These are phyloP conservation scores for Dipodascopsis tothii DNA, from an alignment of 805 yeast species.

Conservation along the genomic window DNA sequence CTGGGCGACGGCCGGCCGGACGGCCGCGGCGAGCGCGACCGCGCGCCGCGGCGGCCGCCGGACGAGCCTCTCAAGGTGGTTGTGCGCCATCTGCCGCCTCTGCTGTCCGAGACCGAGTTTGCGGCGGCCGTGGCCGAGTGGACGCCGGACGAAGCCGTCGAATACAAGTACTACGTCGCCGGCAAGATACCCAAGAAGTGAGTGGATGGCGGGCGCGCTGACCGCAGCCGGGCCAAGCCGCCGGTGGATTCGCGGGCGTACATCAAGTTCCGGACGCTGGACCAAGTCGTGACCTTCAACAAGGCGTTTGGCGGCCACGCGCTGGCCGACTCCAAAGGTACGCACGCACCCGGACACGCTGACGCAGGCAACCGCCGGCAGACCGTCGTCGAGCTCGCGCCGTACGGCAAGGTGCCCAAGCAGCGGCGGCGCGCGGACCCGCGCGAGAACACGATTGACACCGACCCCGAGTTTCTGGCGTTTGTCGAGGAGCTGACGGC, in stretches of 20 bases:
- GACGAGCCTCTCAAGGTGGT: constrained; percentile 27
- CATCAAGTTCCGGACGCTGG: constrained; percentile 33
- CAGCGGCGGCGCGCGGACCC: constrained; percentile 13
- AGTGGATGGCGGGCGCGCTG: constrained; percentile 24
- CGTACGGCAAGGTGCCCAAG: constrained; percentile 20
- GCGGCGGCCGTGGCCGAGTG: constrained; percentile 26
- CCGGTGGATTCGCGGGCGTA: constrained; percentile 42
- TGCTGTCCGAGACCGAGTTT: constrained; percentile 33
- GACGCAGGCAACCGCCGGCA: constrained; percentile 20
- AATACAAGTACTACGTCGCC: constrained; percentile 20
- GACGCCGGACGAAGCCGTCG: constrained; percentile 22
- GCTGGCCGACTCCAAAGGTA: constrained; percentile 26
- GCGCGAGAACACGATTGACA: constrained; percentile 10
- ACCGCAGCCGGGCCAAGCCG: constrained; percentile 31
- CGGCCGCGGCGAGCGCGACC: neutral
- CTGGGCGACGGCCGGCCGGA: constrained; percentile 7
- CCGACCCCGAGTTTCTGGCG: constrained; percentile 29
- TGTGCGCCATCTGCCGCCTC: constrained; percentile 42
- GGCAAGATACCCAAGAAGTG: constrained; percentile 28
- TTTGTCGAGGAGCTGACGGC: constrained; percentile 29
- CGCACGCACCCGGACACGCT: constrained; percentile 26
- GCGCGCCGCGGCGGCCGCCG: constrained; percentile 12
- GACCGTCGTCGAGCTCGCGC: constrained; percentile 26
- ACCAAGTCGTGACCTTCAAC: constrained; percentile 31
- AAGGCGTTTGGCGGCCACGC: constrained; percentile 29